Conservation (phyloP, 176 grass and related monocot genomes). For the Thinopyrum elongatum region DNA sequence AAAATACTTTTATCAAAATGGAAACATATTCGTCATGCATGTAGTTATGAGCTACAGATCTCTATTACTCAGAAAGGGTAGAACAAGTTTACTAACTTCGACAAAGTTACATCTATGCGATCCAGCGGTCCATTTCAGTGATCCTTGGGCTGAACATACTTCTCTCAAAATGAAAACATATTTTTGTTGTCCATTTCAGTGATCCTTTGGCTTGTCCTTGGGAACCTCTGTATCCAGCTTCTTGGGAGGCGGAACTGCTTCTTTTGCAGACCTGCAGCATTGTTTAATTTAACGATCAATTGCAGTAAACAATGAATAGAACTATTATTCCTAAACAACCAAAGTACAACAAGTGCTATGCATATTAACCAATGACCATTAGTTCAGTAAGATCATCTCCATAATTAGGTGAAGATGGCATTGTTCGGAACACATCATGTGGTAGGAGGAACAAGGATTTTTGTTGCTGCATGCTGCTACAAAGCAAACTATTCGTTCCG, state of each 20-base stretch:
- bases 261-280: constrained; percentile 44
- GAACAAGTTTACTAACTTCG: neutral
- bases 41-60: constrained; percentile 7
- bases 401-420: neutral
- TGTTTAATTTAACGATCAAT: neutral
- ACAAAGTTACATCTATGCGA: neutral
- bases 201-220: constrained; percentile 46
- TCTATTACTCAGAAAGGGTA: neutral
- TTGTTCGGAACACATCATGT: neutral
- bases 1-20: neutral
- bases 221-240: constrained; percentile 37
- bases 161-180: neutral
- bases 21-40: neutral
- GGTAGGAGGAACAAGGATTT: neutral
- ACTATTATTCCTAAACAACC: neutral
- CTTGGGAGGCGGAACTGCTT: constrained; percentile 20
- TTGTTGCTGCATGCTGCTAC: neutral
- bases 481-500: neutral
- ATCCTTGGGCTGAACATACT: too few relatives aligned
- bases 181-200: neutral
- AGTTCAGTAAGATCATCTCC: neutral
- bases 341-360: neutral
- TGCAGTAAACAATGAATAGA: neutral
- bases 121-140: too few relatives aligned
- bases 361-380: neutral